Percentiles rank a stretch among this genome's conserved stretches.
These are phyloP conservation scores for button mushroom (Agaricus bisporus) DNA, from an alignment of 768 basidiomycete genomes.

Conservation along the genomic window DNA sequence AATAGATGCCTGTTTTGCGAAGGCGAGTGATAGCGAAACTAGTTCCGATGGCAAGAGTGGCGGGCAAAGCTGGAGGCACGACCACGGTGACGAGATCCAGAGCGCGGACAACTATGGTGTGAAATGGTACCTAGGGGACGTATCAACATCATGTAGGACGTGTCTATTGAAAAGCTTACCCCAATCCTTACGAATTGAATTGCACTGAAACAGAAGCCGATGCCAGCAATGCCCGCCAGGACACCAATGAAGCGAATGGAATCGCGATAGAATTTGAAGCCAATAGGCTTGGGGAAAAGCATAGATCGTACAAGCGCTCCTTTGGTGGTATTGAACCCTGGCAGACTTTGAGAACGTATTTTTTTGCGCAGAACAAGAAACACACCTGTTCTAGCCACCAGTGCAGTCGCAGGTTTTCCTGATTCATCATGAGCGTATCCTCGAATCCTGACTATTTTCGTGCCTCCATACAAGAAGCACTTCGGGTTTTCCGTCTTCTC, in stretches of 20 bases:
- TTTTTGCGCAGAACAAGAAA: background rate
- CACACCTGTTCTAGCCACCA: conserved; percentile 83
- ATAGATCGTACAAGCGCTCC: conserved; percentile 94
- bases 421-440: conserved; percentile 49
- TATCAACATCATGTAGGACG: background rate
- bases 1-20: conserved; percentile 84
- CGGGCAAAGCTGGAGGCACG: conserved; percentile 95
- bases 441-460: conserved; percentile 82
- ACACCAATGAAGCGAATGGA: conserved; percentile 89
- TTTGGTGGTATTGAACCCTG: conserved; percentile 95
- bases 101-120: conserved; percentile 86
- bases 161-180: conserved; percentile 36
- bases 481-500: conserved; percentile 70
- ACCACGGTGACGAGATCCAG: conserved; percentile 95
- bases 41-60: conserved; percentile 95
- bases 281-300: conserved; percentile 97
- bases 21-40: conserved; percentile 90
- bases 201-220: conserved; percentile 90
- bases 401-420: conserved; percentile 61
- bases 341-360: background rate
- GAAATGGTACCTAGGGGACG: conserved; percentile 66
- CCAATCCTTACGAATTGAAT: conserved; percentile 89
- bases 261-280: conserved; percentile 97
- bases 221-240: conserved; percentile 81
- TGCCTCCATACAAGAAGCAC: conserved; percentile 86